Percentiles rank a stretch among this genome's conserved stretches.
Conservation (phyloP, 768 basidiomycete species). For the Russula brevipes region DNA sequence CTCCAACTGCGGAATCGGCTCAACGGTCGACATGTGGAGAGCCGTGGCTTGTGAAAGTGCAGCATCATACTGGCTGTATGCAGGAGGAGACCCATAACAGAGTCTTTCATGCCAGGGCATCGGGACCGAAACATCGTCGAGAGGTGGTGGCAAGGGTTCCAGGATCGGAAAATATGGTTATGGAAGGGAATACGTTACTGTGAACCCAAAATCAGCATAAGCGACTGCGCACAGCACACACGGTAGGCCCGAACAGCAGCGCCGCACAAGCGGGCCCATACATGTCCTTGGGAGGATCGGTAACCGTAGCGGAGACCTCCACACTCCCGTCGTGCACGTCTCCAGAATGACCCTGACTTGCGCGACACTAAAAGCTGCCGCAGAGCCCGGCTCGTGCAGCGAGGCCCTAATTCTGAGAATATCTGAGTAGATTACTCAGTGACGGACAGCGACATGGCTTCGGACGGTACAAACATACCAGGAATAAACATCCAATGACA, state of each 20-base stretch:
- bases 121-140: constrained; percentile 9
- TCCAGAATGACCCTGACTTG: constrained; percentile 21
- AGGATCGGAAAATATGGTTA: not conserved
- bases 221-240: constrained; percentile 16
- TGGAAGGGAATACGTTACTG: constrained; percentile 8
- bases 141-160: constrained; percentile 2
- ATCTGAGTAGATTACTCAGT: constrained; percentile 1
- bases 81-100: constrained; percentile 19
- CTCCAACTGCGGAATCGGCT: constrained; percentile 15
- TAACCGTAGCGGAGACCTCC: not conserved
- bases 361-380: constrained; percentile 23
- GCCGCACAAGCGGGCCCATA: constrained; percentile 24
- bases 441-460: not conserved
- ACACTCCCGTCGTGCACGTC: constrained; percentile 7
- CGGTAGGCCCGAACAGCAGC: constrained; percentile 18
- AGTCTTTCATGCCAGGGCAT: constrained; percentile 21
- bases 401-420: constrained; percentile 9
- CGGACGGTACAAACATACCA: not conserved
- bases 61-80: constrained; percentile 17
- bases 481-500: constrained; percentile 20
- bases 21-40: not conserved
- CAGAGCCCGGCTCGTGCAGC: constrained; percentile 22
- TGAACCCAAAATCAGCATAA: not conserved
- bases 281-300: constrained; percentile 24
- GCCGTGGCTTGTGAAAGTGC: not conserved